Evolutionary conservation across 345 rosid genomes (phyloP), one percentile per base, ranked within the genome.

Genomic region (Eucalyptus microcorys): DNA sequence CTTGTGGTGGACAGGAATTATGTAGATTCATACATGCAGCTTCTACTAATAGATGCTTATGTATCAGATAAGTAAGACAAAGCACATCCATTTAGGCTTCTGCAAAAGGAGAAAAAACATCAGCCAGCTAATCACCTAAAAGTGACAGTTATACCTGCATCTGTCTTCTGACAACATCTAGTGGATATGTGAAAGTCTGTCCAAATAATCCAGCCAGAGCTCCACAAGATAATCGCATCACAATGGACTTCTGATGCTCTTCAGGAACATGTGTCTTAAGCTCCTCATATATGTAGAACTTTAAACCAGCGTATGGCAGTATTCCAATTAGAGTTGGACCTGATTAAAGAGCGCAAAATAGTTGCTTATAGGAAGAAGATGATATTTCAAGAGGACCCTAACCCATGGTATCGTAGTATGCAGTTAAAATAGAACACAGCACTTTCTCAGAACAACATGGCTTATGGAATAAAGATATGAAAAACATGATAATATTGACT

Each of bases 141-240:
- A 37, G 21, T 34, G 12, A 37, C 40, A 52, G n/a, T 24, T n/a
- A 55, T 92, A 98, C 99, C 99, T 97, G 99, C 99, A 98, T 98
- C 93, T 98, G 99, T 90, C 99, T 94, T 92, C 99, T 94, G 76
- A 98, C 99, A 90, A 98, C 99, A 94, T 98, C 98, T 89, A 98
- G 90, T 19, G 99, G 99, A 91, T 98, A 98, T 42, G 99, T 98
- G 50, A 97, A 90, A 87, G 98, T 97, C 92, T 98, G 99, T 80
- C 99, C 99, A 87, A 98, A 91, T 90, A 98, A 92, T 87, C 99
- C 99, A 91, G 99, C 99, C 42, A 97, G 88, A 34, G 98, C 99
- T 88, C 99, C 99, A 94, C 99, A 98, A 88, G 97, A 94, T 89
- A 98, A 95, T 87, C 96, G 99, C 98, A 95, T 94, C 87, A 89